Evolutionary conservation across 2,329 filamentous ascomycete species (phyloP).

Genomic region (Alternaria arborescens): DNA sequence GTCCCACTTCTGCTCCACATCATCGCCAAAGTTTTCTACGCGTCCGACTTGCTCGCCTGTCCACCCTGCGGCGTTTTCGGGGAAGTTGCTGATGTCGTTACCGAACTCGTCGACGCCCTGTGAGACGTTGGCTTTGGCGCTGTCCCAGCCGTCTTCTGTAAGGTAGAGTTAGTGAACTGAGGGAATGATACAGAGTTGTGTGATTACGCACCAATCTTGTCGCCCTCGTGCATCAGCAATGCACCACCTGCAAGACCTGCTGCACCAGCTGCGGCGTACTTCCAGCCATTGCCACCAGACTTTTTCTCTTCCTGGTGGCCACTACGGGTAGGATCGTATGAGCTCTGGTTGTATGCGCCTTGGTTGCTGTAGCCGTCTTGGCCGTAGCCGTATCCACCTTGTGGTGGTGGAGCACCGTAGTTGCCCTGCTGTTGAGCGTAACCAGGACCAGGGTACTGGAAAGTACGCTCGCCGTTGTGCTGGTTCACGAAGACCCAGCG

Average conservation of each 20-base stretch:
- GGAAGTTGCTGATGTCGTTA: conserved; percentile 30
- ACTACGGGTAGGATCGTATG: conserved; percentile 26
- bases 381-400: conserved; percentile 21
- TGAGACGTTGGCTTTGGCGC: conserved; percentile 24
- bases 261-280: conserved; percentile 37
- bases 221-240: conserved; percentile 38
- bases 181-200: accelerated
- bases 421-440: conserved; percentile 32
- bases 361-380: conserved; percentile 27
- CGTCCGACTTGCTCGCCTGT: conserved; percentile 36
- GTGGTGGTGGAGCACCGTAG: conserved; percentile 21
- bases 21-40: conserved; percentile 32
- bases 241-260: conserved; percentile 36
- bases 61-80: conserved; percentile 35
- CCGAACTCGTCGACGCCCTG: conserved; percentile 27
- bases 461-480: conserved; percentile 35
- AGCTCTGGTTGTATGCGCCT: conserved; percentile 26
- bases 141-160: conserved; percentile 29
- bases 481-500: conserved; percentile 41
- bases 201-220: conserved; percentile 31
- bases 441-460: conserved; percentile 32
- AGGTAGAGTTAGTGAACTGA: conserved; percentile 5
- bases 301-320: conserved; percentile 27
- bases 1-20: conserved; percentile 31
- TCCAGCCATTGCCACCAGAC: conserved; percentile 36